Evolutionary conservation across 129 eudicot species (phyloP).

Genomic region (Pittosporum tobira): DNA sequence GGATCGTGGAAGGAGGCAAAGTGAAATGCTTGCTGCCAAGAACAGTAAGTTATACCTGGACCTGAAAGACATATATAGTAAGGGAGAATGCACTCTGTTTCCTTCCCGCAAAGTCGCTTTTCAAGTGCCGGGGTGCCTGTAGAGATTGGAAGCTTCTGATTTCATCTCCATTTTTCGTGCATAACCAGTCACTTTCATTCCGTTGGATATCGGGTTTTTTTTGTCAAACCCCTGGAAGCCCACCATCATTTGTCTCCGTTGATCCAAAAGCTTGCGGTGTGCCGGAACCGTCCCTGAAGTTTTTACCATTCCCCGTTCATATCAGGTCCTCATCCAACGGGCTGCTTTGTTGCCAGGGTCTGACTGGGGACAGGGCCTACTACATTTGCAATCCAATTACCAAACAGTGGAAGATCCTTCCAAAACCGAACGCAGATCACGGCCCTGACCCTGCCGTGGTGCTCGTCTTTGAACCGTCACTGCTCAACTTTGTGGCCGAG

Average conservation of each 20-base stretch:
- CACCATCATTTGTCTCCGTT: conserved; percentile 31
- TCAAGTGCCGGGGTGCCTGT: no score
- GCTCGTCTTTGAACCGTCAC: conserved; percentile 46
- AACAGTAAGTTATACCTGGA: conserved; percentile 17
- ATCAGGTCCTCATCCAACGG: conserved; percentile 47
- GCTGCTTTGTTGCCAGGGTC: conserved; percentile 48
- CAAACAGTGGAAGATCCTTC: conserved; percentile 44
- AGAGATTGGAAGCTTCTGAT: no score
- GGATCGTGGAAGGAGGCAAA: conserved; percentile 27
- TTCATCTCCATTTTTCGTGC: conserved; percentile 38
- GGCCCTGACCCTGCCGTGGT: conserved; percentile 43
- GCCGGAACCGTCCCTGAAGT: conserved; percentile 46
- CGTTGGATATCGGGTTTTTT: conserved; percentile 29
- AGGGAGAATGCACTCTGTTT: no score
- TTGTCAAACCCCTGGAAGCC: conserved; percentile 20
- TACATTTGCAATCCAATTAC: conserved; percentile 56
- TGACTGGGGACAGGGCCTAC: conserved; percentile 30
- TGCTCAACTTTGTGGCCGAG: conserved; percentile 46
- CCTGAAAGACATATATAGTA: conserved; percentile 28
- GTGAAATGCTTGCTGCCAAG: no score
- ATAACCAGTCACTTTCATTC: conserved; percentile 44
- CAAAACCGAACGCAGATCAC: conserved; percentile 41
- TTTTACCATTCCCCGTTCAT: conserved; percentile 48
- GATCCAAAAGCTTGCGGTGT: conserved; percentile 44
- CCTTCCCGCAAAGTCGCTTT: no score